A percentile compares a stretch with the other conserved stretches of the same genome.
These are phyloP conservation scores for Metarhizium humberi DNA, from an alignment of 2,329 filamentous ascomycete genomes.

Conservation along the genomic window DNA sequence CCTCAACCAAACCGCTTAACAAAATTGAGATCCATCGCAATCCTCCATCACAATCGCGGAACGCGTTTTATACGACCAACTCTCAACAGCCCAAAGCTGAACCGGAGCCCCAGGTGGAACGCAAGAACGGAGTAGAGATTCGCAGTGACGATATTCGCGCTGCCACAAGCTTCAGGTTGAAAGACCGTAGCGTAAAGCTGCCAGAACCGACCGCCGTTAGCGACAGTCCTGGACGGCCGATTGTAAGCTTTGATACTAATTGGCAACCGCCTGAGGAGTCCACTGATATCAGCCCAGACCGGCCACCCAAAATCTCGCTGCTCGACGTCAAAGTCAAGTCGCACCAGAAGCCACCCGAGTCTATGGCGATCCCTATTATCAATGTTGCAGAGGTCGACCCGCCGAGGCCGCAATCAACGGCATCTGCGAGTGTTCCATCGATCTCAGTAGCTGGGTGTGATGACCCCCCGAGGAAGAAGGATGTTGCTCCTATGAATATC, in stretches of 20 bases:
- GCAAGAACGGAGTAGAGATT: constrained; percentile 73
- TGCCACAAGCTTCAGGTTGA: constrained; percentile 82
- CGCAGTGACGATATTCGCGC: constrained; percentile 79
- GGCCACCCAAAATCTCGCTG: constrained; percentile 18
- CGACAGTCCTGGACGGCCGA: constrained; percentile 80
- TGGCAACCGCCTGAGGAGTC: constrained; percentile 66
- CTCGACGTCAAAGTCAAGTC: constrained; percentile 6
- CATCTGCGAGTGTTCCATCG: constrained; percentile 22
- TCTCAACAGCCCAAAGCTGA: constrained; percentile 26
- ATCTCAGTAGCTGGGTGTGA: constrained; percentile 24
- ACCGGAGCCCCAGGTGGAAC: constrained; percentile 35
- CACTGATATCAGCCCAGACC: constrained; percentile 54
- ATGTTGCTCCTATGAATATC: constrained; percentile 28
- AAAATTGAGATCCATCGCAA: constrained; percentile 75
- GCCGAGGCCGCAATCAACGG: constrained; percentile 19
- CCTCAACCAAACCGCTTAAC: constrained; percentile 27
- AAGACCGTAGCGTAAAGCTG: constrained; percentile 76
- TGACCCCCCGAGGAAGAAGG: constrained; percentile 8
- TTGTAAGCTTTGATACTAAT: constrained; percentile 89
- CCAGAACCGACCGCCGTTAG: constrained; percentile 87
- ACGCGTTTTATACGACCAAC: constrained; percentile 72
- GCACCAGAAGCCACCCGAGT: constrained; percentile 15
- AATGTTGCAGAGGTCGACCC: constrained; percentile 40
- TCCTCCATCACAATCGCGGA: constrained; percentile 71
- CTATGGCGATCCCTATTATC: constrained; percentile 43